Percentiles rank a stretch among this genome's conserved stretches.
Conservation (phyloP, 768 basidiomycete genomes). For the Mycena amicta region DNA sequence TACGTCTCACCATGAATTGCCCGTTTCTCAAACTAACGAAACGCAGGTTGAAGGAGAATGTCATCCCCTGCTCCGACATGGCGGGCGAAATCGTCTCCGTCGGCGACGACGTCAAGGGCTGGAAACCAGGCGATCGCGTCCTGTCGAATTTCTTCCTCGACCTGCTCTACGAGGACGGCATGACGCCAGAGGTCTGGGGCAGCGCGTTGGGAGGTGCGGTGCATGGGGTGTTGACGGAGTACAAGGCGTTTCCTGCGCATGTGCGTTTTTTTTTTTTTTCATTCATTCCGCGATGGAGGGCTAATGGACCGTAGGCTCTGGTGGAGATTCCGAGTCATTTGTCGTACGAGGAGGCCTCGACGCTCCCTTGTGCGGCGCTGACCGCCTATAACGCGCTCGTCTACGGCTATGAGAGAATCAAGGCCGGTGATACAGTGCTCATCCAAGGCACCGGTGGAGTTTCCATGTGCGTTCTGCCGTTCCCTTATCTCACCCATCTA, state of each 20-base stretch:
- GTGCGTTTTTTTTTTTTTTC: constrained; percentile 21
- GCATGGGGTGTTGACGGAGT: constrained; percentile 58
- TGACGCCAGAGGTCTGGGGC: constrained; percentile 24
- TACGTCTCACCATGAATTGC: background rate
- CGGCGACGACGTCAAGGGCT: constrained; percentile 44
- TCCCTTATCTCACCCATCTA: background rate
- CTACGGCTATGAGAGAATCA: constrained; percentile 38
- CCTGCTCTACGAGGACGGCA: constrained; percentile 47
- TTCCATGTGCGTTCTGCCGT: constrained; percentile 32
- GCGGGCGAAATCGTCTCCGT: constrained; percentile 59
- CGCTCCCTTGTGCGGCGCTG: constrained; percentile 55
- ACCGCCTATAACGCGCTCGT: constrained; percentile 52
- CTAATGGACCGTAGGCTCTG: constrained; percentile 37
- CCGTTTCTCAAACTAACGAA: background rate
- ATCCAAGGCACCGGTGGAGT: constrained; percentile 49
- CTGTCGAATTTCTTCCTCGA: constrained; percentile 54
- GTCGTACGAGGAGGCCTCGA: constrained; percentile 64
- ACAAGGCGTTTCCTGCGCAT: constrained; percentile 50
- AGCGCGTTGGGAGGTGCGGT: constrained; percentile 46
- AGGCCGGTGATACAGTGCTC: constrained; percentile 51
- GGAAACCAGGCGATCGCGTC: constrained; percentile 60
- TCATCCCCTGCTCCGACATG: constrained; percentile 51
- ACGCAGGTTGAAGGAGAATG: constrained; percentile 24
- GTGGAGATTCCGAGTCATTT: constrained; percentile 58
- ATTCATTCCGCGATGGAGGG: background rate